These are phyloP conservation scores for Chlorella sp. DNA, from an alignment of 139 green algal genomes.

Conservation along the genomic window DNA sequence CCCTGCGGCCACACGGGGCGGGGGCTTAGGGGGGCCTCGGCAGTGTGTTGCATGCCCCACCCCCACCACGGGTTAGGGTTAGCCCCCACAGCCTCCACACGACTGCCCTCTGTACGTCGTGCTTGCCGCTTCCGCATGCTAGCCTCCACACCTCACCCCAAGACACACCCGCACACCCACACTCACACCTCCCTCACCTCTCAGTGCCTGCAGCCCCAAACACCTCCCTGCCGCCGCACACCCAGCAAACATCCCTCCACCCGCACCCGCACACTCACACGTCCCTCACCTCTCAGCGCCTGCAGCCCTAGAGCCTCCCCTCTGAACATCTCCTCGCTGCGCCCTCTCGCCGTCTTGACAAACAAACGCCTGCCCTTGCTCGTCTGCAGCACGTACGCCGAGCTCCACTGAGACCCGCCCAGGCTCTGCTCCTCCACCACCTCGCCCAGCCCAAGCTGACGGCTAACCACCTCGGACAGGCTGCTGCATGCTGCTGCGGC, in stretches of 20 bases:
- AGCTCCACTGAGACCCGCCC: background rate
- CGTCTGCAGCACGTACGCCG: background rate
- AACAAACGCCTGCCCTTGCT: constrained; percentile 44
- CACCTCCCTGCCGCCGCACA: constrained; percentile 49
- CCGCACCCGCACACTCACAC: background rate
- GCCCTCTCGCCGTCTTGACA: constrained; percentile 65
- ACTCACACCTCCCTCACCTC: constrained; percentile 35
- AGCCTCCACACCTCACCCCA: background rate
- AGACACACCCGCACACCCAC: background rate
- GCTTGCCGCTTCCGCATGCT: background rate
- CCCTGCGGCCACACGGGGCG: too few relatives aligned
- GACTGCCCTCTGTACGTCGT: too few relatives aligned
- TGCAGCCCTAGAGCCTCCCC: constrained; percentile 78
- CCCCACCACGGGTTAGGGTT: too few relatives aligned
- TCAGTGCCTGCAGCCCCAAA: constrained; percentile 79
- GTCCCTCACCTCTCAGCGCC: constrained; percentile 67
- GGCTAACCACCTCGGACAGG: background rate
- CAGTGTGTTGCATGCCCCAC: too few relatives aligned
- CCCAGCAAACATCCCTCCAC: background rate
- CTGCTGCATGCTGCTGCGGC: background rate
- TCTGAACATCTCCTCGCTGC: constrained; percentile 76
- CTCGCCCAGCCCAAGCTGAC: background rate
- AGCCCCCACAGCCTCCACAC: too few relatives aligned
- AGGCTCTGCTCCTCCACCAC: background rate
- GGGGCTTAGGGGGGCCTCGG: too few relatives aligned